Evolutionary conservation across 2,329 filamentous ascomycete species (phyloP).

Genomic region (Aphanoascus verrucosus): DNA sequence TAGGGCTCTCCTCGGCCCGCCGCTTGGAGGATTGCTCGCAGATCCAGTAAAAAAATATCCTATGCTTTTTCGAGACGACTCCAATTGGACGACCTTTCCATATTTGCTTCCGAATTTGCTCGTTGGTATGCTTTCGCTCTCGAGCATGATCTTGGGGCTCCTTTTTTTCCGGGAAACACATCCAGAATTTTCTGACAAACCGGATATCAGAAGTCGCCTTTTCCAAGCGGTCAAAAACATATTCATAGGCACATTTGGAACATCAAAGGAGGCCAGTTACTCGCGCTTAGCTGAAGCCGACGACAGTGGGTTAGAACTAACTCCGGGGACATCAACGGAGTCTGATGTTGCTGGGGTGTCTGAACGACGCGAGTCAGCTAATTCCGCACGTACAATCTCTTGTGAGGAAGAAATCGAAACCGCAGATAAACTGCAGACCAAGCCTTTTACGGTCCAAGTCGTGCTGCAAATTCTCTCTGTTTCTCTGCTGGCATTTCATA

Average conservation of each 20-base stretch:
- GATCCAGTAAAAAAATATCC: conserved; percentile 10
- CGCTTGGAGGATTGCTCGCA: conserved; percentile 11
- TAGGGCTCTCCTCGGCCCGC: conserved; percentile 11
- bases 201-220: background rate
- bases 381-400: background rate
- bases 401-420: background rate
- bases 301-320: background rate
- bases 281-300: background rate
- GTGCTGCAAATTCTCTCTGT: conserved; percentile 12
- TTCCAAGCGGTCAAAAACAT: background rate
- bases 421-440: background rate
- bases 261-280: background rate
- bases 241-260: background rate
- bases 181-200: conserved; percentile 2
- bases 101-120: conserved; percentile 13
- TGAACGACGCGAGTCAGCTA: background rate
- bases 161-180: conserved; percentile 12
- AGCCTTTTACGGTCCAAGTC: conserved; percentile 5
- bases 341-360: background rate
- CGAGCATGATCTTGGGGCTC: conserved; percentile 3
- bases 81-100: conserved; percentile 11
- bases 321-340: background rate
- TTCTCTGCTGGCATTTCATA: conserved; percentile 10
- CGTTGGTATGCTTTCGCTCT: background rate
- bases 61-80: background rate